A percentile compares a stretch with the other conserved stretches of the same genome.
These are phyloP conservation scores for Dipodascopsis uninucleata DNA, from an alignment of 805 yeast species.

Conservation along the genomic window DNA sequence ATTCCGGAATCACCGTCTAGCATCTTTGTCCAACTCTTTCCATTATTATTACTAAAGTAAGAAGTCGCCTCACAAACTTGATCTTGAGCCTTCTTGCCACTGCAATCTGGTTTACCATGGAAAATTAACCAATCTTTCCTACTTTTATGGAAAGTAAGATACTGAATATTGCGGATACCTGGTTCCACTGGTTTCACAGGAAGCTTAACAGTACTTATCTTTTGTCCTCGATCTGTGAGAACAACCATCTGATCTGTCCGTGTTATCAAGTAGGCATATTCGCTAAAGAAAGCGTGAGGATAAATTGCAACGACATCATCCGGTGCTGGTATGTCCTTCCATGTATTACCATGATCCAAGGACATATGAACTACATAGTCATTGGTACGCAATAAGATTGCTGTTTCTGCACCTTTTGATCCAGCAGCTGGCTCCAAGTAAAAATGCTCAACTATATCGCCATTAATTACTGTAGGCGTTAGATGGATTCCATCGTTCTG, in stretches of 20 bases:
- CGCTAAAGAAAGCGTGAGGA: constrained; percentile 57
- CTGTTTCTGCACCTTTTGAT: constrained; percentile 50
- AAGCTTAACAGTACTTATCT: constrained; percentile 46
- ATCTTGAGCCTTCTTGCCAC: constrained; percentile 39
- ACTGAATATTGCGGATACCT: constrained; percentile 36
- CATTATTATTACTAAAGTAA: constrained; percentile 63
- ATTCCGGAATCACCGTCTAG: constrained; percentile 46
- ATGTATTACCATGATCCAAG: constrained; percentile 60
- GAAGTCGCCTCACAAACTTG: constrained; percentile 55
- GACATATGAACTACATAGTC: constrained; percentile 58
- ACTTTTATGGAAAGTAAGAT: constrained; percentile 58
- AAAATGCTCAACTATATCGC: constrained; percentile 54
- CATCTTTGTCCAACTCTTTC: constrained; percentile 56
- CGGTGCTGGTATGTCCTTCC: constrained; percentile 42
- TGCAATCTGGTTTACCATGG: constrained; percentile 60
- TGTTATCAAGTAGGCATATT: constrained; percentile 55
- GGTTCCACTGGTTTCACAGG: constrained; percentile 47
- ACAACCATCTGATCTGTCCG: constrained; percentile 48
- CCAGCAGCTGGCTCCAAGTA: constrained; percentile 56
- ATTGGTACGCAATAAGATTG: constrained; percentile 58
- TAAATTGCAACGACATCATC: constrained; percentile 52
- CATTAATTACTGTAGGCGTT: constrained; percentile 63
- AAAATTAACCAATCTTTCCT: constrained; percentile 60
- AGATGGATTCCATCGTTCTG: constrained; percentile 9
- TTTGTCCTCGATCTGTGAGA: constrained; percentile 65